Evolutionary conservation across 345 rosid genomes (phyloP), one percentile per base, ranked within the genome.

Genomic region (Aethionema arabicum): DNA sequence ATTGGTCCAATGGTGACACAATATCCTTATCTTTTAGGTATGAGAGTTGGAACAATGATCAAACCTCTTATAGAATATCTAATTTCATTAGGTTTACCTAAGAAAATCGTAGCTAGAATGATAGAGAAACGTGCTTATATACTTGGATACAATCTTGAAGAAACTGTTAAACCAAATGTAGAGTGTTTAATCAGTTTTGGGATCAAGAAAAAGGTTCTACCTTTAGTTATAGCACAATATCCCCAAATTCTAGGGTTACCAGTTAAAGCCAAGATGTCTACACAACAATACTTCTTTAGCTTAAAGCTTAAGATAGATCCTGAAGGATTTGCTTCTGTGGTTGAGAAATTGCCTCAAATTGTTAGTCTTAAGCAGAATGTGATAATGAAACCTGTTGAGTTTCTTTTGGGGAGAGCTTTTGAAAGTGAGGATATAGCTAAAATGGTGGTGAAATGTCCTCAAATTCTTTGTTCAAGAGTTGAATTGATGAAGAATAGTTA

Each of bases 1-100:
- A 85, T 89, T 36, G 96, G 98, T 66, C 96, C 98, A 6, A 85
- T 86, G 96, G 91, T 86, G 72, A 85, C 95, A 6, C 95, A 92
- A 36, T 89, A 79, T 77, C 98, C 96, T 0, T 92, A 83, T 66
- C 56, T 92, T 32, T 57, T 92, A 57, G 95, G 96, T 52, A 92
- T 87, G 93, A 82, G 98, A 78, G 98, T 87, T 52, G 98, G 95
- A 36, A 92, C 95, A 0, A 58, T 77, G 81, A 89, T 92, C 59
- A 92, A 89, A 67, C 95, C 90, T 1, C 74, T 89, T 21, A 89
- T 87, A 6, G 93, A 89, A 72, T 85, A 85, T 67, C 59, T 89
- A 53, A 73, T 87, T 12, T 83, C 88, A 8, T 57, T 87, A 36
- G 93, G 96, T 56, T 79, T 92, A 49, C 91, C 91, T 0, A 80